Evolutionary conservation across 306 rosid genomes (phyloP), one percentile per base, ranked within the genome.

Genomic region (Sesbania bispinosa): DNA sequence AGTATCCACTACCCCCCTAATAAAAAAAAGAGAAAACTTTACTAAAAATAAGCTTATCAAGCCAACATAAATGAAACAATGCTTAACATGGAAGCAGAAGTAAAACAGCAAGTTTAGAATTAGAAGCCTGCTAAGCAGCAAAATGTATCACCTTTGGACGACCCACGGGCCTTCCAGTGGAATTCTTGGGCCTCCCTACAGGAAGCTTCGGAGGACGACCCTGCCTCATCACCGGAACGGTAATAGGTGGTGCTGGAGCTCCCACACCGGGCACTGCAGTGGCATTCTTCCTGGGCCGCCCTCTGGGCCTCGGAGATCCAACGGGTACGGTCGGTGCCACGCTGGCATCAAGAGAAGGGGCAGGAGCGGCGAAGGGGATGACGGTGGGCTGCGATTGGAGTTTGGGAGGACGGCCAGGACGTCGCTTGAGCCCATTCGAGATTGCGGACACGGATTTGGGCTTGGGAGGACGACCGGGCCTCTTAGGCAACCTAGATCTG

Each of bases 391-490:
- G 67, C 0, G 85, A 84, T 38, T 85, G 86, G 10, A 15, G 50
- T 73, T 90, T 90, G 0, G 88, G 88, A 0, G 97, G 97, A 8
- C 97, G 92, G 1, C 97, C 97, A 0, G 83, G 96, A 7, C 95
- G 82, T 39, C 89, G 80, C 66, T 90, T 88, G 5, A 74, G 62
- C 5, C 77, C 85, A 29, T 50, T 73, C 3, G 88, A 70, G 19
- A 75, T 73, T 0, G 75, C 41, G 0, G 70, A 62, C 0, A 85
- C 84, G 0, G 90, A 81, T 76, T 87, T 89, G 32, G 92, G 92
- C 82, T 87, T 87, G 0, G 90, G 87, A 16, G 88, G 86, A 54
- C 87, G 89, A 1, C 84, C 88, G 0, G 81, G 77, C 75, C 84
- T 84, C 81, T 83, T 89, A 0, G 79, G 33, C 46, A 80, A 11